Percentiles rank a stretch among this genome's conserved stretches.
Evolutionary conservation across 2,329 filamentous ascomycete genomes (phyloP).

Genomic region (Scedosporium apiospermum): DNA sequence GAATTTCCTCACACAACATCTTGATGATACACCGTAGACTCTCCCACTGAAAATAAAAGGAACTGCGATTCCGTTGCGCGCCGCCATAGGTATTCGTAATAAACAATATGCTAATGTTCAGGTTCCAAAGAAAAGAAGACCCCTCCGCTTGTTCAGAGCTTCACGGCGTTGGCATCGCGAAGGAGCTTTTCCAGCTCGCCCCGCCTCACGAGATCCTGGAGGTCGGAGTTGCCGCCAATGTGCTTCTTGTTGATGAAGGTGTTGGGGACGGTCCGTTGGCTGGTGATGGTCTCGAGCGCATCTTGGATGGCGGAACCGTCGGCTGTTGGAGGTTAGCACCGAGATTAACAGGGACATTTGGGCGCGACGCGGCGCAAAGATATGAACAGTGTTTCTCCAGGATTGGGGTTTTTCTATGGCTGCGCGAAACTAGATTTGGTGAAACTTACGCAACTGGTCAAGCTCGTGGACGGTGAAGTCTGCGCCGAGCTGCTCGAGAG

Average conservation of each 20-base stretch:
- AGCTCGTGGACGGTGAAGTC: constrained; percentile 73
- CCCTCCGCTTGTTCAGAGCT: constrained; percentile 23
- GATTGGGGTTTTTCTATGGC: background rate
- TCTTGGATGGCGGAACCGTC: constrained; percentile 78
- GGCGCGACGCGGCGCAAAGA: background rate
- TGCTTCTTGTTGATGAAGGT: constrained; percentile 87
- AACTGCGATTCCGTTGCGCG: too few species aligned
- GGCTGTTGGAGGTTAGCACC: constrained; percentile 35
- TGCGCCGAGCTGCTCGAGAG: constrained; percentile 60
- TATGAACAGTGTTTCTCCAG: background rate
- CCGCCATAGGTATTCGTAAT: too few species aligned
- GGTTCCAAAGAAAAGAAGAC: background rate
- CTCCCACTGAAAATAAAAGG: background rate
- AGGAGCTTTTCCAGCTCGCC: constrained; percentile 32
- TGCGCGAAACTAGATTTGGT: background rate
- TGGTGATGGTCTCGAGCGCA: constrained; percentile 69
- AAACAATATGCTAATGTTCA: background rate
- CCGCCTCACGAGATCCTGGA: constrained; percentile 48
- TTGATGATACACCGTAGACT: background rate
- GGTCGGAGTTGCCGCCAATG: constrained; percentile 91
- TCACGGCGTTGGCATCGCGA: constrained; percentile 30
- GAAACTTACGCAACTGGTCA: constrained; percentile 67
- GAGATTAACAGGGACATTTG: background rate
- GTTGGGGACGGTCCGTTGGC: constrained; percentile 88
- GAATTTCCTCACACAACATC: background rate